Evolutionary conservation across 495 filamentous ascomycete species (phyloP).

Genomic region (Apodospora peruviana): DNA sequence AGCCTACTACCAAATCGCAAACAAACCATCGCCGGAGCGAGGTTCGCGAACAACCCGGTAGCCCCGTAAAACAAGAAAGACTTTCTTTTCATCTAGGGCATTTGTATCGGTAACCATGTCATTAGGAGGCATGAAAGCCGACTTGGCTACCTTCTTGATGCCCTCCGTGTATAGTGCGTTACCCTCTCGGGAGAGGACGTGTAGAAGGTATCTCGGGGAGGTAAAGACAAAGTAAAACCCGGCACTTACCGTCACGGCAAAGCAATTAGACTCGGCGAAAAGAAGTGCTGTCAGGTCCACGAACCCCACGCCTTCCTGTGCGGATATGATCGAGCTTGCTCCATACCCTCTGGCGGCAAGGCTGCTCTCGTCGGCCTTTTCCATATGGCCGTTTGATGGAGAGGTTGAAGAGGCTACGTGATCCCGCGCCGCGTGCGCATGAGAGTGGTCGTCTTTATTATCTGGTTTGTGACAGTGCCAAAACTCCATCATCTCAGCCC

Average conservation of each 20-base stretch:
- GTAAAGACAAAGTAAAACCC: constrained; percentile 3
- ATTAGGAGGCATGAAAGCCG: constrained; percentile 46
- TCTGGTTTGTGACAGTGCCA: constrained; percentile 98
- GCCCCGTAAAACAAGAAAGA: constrained; percentile 24
- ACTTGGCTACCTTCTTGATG: constrained; percentile 83
- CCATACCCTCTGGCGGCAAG: constrained; percentile 66
- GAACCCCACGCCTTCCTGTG: constrained; percentile 60
- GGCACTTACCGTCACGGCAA: constrained; percentile 55
- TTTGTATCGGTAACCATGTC: constrained; percentile 83
- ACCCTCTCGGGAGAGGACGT: neutral
- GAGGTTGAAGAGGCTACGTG: neutral
- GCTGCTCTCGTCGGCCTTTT: constrained; percentile 34
- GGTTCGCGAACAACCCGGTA: constrained; percentile 15
- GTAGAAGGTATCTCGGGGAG: no score
- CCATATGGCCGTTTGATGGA: constrained; percentile 6
- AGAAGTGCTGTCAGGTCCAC: constrained; percentile 76
- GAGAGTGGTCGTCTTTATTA: constrained; percentile 26
- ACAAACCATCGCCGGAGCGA: constrained; percentile 24
- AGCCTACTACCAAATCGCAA: constrained; percentile 22
- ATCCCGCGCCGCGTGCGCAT: constrained; percentile 8
- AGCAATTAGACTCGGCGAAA: constrained; percentile 59
- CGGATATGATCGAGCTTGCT: constrained; percentile 61
- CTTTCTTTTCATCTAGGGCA: constrained; percentile 63
- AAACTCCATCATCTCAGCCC: constrained; percentile 99
- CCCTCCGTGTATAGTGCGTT: constrained; percentile 36